Evolutionary conservation across 768 basidiomycete genomes (phyloP).

Genomic region (Pleurotus platypus): DNA sequence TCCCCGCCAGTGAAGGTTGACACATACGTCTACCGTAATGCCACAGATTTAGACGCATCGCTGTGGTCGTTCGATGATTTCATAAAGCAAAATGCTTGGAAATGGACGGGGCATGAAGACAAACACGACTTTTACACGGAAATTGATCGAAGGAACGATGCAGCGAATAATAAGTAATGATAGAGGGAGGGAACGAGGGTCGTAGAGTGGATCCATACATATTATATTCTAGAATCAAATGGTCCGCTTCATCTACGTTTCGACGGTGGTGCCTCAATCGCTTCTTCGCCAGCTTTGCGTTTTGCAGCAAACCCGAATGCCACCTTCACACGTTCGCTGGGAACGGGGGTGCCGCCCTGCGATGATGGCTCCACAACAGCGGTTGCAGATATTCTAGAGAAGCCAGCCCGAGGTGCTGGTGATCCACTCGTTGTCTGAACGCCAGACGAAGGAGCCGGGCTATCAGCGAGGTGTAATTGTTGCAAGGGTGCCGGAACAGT

Average conservation of each 20-base stretch:
- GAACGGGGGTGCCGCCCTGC: slow-evolving; percentile 53
- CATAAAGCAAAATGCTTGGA: slow-evolving; percentile 68
- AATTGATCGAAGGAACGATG: slow-evolving; percentile 46
- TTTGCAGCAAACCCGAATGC: slow-evolving; percentile 76
- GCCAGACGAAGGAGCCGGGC: slow-evolving; percentile 41
- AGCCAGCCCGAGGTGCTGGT: slow-evolving; percentile 67
- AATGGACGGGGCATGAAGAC: slow-evolving; percentile 60
- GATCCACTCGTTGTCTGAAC: slow-evolving; percentile 25
- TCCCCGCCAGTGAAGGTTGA: slow-evolving; percentile 42
- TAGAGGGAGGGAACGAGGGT: too few species aligned
- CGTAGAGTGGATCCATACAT: too few species aligned
- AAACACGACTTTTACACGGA: slow-evolving; percentile 31
- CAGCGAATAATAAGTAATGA: slow-evolving; percentile 12
- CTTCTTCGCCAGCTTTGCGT: slow-evolving; percentile 75
- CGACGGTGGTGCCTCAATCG: slow-evolving; percentile 59
- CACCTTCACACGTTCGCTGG: slow-evolving; percentile 68
- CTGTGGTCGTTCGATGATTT: slow-evolving; percentile 87
- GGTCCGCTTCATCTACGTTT: slow-evolving; percentile 43
- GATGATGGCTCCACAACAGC: slow-evolving; percentile 41
- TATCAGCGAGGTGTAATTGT: slow-evolving; percentile 33
- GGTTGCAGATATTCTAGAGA: slow-evolving; percentile 69
- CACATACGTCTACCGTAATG: slow-evolving; percentile 68
- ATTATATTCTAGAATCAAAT: too few species aligned
- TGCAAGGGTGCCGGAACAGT: slow-evolving; percentile 60
- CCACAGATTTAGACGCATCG: slow-evolving; percentile 43